A percentile compares a stretch with the other conserved stretches of the same genome.
Conservation (phyloP, 164 flowering plant genomes). For the Berberis vulgaris region DNA sequence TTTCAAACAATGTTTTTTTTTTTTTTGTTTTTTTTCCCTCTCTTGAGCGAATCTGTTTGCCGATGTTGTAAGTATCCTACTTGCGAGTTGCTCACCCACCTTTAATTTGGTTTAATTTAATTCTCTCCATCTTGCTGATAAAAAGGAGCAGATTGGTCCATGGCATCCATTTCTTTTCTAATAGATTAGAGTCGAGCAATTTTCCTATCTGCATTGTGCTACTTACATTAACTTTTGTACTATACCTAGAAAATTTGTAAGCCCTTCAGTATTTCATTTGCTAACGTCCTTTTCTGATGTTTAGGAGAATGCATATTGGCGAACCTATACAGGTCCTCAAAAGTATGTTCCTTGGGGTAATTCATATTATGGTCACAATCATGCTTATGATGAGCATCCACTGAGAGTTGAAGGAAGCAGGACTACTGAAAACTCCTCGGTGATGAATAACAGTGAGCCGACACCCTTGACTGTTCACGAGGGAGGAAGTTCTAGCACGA, state of each 20-base stretch:
- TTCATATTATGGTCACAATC: conserved; percentile 38
- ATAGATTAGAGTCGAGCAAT: no score
- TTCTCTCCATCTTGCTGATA: no score
- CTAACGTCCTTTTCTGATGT: conserved; percentile 1
- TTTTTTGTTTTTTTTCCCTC: no score
- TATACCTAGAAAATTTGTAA: not conserved
- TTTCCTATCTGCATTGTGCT: no score
- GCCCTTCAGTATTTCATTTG: not conserved
- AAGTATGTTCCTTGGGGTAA: conserved; percentile 50
- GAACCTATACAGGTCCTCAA: conserved; percentile 38
- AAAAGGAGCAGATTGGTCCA: no score
- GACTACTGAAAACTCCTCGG: conserved; percentile 31
- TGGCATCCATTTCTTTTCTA: no score
- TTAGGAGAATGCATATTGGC: conserved; percentile 57
- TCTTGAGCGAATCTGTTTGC: no score
- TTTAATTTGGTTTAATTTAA: no score
- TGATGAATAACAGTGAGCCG: conserved; percentile 24
- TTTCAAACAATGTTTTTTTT: no score
- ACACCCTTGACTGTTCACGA: conserved; percentile 27
- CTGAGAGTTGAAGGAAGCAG: conserved; percentile 31
- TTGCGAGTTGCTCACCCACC: no score
- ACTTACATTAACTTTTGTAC: not conserved
- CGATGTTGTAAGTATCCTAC: no score
- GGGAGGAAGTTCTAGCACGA: conserved; percentile 32
- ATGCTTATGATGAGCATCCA: conserved; percentile 34